phyloP scores from a whole-genome alignment of 306 rosid species.

The Spatholobus suberectus region DNA sequence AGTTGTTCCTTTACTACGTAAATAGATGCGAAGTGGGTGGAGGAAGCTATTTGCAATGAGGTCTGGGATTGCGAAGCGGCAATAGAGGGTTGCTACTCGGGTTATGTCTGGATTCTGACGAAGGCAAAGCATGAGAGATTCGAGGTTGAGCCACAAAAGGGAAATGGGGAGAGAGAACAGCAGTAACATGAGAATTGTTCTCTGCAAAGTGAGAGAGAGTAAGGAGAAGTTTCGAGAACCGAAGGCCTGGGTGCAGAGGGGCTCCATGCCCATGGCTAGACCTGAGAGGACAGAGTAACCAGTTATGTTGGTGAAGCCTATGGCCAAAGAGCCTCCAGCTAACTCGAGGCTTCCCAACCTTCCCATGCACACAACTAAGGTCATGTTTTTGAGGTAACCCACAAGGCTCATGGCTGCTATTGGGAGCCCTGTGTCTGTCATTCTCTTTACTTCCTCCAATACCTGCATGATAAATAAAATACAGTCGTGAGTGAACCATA shows the following conservation, averaged over 20 bases:
- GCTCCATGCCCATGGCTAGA: constrained; percentile 79
- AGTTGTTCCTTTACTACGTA: constrained; percentile 64
- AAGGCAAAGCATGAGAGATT: constrained; percentile 63
- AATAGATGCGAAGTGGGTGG: constrained; percentile 71
- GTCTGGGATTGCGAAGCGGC: constrained; percentile 77
- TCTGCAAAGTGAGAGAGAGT: constrained; percentile 58
- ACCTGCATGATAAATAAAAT: constrained; percentile 45
- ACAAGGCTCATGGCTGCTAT: constrained; percentile 65
- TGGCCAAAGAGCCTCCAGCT: constrained; percentile 72
- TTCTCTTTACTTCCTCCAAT: constrained; percentile 63
- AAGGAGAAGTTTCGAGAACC: constrained; percentile 64
- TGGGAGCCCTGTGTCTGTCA: constrained; percentile 67
- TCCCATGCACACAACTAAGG: constrained; percentile 72
- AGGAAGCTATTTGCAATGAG: constrained; percentile 67
- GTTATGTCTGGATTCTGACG: constrained; percentile 68
- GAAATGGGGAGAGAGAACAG: constrained; percentile 61
- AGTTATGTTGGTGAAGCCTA: constrained; percentile 79
- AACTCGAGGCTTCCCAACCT: constrained; percentile 72
- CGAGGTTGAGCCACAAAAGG: constrained; percentile 70
- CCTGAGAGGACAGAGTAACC: constrained; percentile 80
- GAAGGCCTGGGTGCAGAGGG: constrained; percentile 68
- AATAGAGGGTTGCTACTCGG: constrained; percentile 62
- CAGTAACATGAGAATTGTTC: constrained; percentile 64
- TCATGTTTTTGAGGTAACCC: constrained; percentile 73
- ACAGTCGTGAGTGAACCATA: neutral